These are phyloP conservation scores for Artemisia argyi DNA, from an alignment of 129 eudicot genomes.

Conservation along the genomic window DNA sequence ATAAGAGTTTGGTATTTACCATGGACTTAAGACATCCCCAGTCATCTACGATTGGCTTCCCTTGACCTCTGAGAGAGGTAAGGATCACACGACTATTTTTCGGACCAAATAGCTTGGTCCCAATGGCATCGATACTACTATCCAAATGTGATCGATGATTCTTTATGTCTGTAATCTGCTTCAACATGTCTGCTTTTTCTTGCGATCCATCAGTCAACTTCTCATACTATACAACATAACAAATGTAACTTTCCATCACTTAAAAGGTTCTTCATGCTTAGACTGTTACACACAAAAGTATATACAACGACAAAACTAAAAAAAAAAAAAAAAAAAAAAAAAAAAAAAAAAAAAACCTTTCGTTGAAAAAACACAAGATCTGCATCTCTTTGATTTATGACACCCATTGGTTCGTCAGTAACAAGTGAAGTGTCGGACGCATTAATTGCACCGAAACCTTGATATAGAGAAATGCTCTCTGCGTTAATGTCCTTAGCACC, in stretches of 20 bases:
- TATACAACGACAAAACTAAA: background rate
- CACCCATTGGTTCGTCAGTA: conserved; percentile 34
- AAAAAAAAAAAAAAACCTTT: too few species aligned
- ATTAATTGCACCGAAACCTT: conserved; percentile 65
- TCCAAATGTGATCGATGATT: conserved; percentile 67
- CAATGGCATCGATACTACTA: conserved; percentile 58
- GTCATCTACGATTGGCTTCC: conserved; percentile 52
- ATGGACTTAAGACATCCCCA: conserved; percentile 91
- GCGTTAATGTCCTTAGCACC: conserved; percentile 54
- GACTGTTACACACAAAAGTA: background rate
- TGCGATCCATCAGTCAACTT: conserved; percentile 33
- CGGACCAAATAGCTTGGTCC: conserved; percentile 56
- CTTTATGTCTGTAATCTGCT: conserved; percentile 46
- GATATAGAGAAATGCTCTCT: conserved; percentile 65
- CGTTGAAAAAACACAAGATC: conserved; percentile 38
- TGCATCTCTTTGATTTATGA: conserved; percentile 76
- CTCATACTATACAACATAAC: conserved; percentile 45
- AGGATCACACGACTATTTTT: conserved; percentile 38
- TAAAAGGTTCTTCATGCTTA: background rate
- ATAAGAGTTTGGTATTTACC: conserved; percentile 37
- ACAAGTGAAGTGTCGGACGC: conserved; percentile 30
- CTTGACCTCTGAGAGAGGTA: conserved; percentile 27
- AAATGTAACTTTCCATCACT: background rate
- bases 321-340: too few species aligned
- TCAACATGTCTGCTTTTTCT: conserved; percentile 47